A percentile compares a stretch with the other conserved stretches of the same genome.
Evolutionary conservation across 1,284 basidiomycete species (phyloP).

Genomic region (Calocybe gambosa): DNA sequence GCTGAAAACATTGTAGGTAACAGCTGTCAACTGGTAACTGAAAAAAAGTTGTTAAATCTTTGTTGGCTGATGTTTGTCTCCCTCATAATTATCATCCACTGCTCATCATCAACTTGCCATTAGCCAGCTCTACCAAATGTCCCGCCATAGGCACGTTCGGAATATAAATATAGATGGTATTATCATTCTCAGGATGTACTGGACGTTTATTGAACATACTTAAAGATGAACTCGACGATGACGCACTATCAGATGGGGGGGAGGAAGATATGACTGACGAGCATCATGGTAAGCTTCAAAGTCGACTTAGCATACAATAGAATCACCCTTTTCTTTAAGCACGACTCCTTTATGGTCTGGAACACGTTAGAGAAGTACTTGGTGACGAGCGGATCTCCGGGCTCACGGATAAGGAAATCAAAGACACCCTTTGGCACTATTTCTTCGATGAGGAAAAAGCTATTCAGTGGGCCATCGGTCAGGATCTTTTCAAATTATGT

Average conservation of each 20-base stretch:
- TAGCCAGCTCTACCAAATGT: slow-evolving; percentile 47
- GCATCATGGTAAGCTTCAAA: slow-evolving; percentile 48
- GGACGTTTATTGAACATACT: slow-evolving; percentile 1
- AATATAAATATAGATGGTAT: slow-evolving; percentile 86
- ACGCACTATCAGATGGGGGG: slow-evolving; percentile 63
- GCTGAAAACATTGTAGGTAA: slow-evolving; percentile 47
- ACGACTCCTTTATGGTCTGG: slow-evolving; percentile 66
- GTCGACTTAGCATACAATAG: neutral
- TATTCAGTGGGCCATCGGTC: slow-evolving; percentile 68
- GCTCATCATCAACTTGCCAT: neutral
- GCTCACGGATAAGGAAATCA: slow-evolving; percentile 71
- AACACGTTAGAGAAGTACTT: slow-evolving; percentile 60
- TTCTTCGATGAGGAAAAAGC: slow-evolving; percentile 85
- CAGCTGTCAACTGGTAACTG: too few species aligned
- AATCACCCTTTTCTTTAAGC: slow-evolving; percentile 35
- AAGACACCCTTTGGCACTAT: slow-evolving; percentile 82
- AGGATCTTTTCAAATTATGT: slow-evolving; percentile 19
- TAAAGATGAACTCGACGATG: slow-evolving; percentile 72
- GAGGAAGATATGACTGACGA: slow-evolving; percentile 68
- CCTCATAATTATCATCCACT: too few species aligned
- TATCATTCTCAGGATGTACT: slow-evolving; percentile 1
- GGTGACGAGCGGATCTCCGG: slow-evolving; percentile 63
- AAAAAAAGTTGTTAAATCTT: neutral
- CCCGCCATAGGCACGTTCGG: slow-evolving; percentile 84
- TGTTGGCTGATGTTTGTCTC: slow-evolving; percentile 8